phyloP scores from a whole-genome alignment of 768 basidiomycete genomes.

The Favolaschia claudopus region DNA sequence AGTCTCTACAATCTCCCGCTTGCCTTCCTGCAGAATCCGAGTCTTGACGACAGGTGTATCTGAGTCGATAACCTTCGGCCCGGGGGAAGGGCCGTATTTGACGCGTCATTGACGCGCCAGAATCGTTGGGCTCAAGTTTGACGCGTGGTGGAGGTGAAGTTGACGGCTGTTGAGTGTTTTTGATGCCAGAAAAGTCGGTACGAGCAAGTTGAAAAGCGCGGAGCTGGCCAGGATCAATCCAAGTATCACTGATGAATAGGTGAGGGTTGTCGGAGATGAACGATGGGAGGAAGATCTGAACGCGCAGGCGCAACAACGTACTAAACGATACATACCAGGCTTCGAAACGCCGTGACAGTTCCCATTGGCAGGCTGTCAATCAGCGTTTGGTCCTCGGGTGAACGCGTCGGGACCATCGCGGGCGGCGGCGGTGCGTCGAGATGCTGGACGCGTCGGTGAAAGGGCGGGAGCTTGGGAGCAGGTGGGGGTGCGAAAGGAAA shows the following conservation, averaged over 20 bases:
- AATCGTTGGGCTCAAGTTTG: not conserved
- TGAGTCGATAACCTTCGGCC: not conserved
- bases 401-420: not conserved
- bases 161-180: not conserved
- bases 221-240: not conserved
- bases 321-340: not conserved
- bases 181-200: too few relatives aligned
- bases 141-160: not conserved
- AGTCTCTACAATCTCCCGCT: not conserved
- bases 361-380: not conserved
- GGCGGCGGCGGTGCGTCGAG: too few relatives aligned
- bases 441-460: not conserved
- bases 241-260: not conserved
- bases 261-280: not conserved
- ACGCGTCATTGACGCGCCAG: not conserved
- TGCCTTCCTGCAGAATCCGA: not conserved
- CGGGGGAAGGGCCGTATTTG: too few relatives aligned
- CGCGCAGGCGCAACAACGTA: not conserved
- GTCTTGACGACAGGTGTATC: not conserved
- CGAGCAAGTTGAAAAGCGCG: not conserved
- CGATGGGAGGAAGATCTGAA: not conserved
- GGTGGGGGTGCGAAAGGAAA: not conserved
- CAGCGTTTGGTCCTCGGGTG: not conserved
- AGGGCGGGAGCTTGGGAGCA: not conserved
- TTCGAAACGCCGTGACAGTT: conserved; percentile 6